Percentiles rank a stretch among this genome's conserved stretches.
Conservation (phyloP, 345 rosid species). For the Isatis tinctoria region DNA sequence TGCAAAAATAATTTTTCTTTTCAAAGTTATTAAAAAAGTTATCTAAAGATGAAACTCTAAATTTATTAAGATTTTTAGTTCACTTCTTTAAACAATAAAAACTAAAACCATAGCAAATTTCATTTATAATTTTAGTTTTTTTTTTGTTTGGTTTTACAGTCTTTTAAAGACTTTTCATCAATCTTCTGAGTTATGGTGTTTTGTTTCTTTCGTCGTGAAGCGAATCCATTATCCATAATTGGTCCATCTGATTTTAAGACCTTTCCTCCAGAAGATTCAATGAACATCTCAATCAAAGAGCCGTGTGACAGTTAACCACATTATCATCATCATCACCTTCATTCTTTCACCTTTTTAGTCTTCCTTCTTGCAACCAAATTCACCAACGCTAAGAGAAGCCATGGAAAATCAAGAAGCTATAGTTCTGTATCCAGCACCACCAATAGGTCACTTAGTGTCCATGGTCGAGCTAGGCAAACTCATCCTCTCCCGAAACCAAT, state of each 20-base stretch:
- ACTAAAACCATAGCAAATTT: too few relatives aligned
- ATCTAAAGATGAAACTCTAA: too few relatives aligned
- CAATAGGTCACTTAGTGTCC: slow-evolving; percentile 61
- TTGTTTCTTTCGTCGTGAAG: background rate
- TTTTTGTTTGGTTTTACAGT: too few relatives aligned
- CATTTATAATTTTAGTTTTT: too few relatives aligned
- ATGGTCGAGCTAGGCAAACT: slow-evolving; percentile 66
- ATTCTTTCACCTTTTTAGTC: background rate
- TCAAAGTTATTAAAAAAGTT: too few relatives aligned
- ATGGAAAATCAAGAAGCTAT: slow-evolving; percentile 29
- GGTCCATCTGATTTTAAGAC: background rate
- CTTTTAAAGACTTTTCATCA: too few relatives aligned
- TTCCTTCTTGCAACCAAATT: background rate
- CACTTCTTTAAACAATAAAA: too few relatives aligned
- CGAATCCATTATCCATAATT: background rate
- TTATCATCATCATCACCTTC: background rate
- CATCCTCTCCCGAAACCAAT: slow-evolving; percentile 39
- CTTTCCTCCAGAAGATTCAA: background rate
- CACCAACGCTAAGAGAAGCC: background rate
- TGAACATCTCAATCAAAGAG: background rate
- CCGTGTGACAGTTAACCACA: background rate
- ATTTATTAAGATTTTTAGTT: too few relatives aligned
- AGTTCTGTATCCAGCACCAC: slow-evolving; percentile 60
- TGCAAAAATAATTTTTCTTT: too few relatives aligned
- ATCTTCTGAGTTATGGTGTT: too few relatives aligned